These are phyloP conservation scores for Boletellus deceptivus DNA, from an alignment of 1,284 basidiomycete species.

Conservation along the genomic window DNA sequence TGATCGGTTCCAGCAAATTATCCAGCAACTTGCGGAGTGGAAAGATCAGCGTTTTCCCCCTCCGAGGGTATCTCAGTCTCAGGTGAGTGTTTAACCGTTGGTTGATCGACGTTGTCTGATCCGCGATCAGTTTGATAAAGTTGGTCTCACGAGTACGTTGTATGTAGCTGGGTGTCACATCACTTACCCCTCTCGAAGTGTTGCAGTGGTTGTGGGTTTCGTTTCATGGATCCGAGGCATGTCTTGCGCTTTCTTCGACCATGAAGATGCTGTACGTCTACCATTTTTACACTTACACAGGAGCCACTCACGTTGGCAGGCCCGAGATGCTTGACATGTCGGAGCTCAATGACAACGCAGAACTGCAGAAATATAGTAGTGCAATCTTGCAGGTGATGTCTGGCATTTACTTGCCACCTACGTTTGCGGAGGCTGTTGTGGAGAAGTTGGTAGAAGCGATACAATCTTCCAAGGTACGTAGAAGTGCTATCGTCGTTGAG, in stretches of 20 bases:
- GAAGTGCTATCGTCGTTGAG: neutral
- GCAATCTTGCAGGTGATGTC: slow-evolving; percentile 76
- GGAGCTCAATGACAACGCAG: slow-evolving; percentile 76
- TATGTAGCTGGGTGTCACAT: slow-evolving; percentile 3
- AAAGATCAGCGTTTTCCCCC: slow-evolving; percentile 79
- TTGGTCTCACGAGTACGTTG: slow-evolving; percentile 68
- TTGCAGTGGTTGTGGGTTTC: slow-evolving; percentile 79
- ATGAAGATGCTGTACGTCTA: slow-evolving; percentile 69
- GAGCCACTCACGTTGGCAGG: slow-evolving; percentile 37
- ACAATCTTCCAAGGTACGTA: slow-evolving; percentile 62
- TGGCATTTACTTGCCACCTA: slow-evolving; percentile 60
- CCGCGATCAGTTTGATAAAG: slow-evolving; percentile 72
- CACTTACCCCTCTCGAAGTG: slow-evolving; percentile 43
- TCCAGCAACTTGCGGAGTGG: slow-evolving; percentile 61
- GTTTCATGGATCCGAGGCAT: slow-evolving; percentile 66
- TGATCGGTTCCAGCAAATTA: slow-evolving; percentile 52
- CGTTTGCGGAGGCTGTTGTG: slow-evolving; percentile 60
- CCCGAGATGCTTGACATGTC: slow-evolving; percentile 80
- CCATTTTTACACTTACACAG: slow-evolving; percentile 1
- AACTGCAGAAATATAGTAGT: slow-evolving; percentile 69
- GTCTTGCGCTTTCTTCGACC: slow-evolving; percentile 70
- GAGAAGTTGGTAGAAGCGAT: slow-evolving; percentile 63
- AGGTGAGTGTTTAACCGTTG: slow-evolving; percentile 38
- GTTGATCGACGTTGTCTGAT: slow-evolving; percentile 17
- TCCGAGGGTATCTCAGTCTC: slow-evolving; percentile 75